Evolutionary conservation across 495 filamentous ascomycete genomes (phyloP), one percentile per base, ranked within the genome.

Genomic region (Penicillium crystallinum): DNA sequence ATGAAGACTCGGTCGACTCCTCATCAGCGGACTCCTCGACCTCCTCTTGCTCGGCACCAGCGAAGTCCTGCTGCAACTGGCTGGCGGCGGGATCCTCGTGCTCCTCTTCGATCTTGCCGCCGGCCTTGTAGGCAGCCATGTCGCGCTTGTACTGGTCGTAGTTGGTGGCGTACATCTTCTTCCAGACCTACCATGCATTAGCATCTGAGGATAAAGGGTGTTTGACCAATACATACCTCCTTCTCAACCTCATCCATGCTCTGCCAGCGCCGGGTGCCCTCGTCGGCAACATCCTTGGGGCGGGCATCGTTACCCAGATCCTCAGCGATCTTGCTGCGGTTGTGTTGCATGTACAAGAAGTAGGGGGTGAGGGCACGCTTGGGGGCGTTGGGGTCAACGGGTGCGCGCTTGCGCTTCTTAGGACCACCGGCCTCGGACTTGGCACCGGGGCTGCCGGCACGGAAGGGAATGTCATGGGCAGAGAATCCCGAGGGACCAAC

Each of bases 301-400:
- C 81, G 83, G 3, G 82, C 81, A 31, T 81, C 74, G 2, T 77
- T 62, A 11, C 86, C 89, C 17, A 97, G 76, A 52, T 96, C 90
- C 7, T 72, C 76, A 21, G 84, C 83, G 55, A 97, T 91, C 61
- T 81, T 80, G 17, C 78, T 70, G 23, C 93, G 87, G 38, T 89
- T 90, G 30, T 83, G 82, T 59, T 93, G 83, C 77, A 93, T 89
- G 74, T 88, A 97, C 30, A 97, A 74, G 76, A 98, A 96, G 72
- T 90, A 97, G 0, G 93, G 90, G 15, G 93, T 97, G 55, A 96
- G 66, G 18, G 93, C 90, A 15, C 91, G 82, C 79, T 96, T 96
- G 44, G 93, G 93, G 11, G 91, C 90, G 65, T 96, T 95, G 52
- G 92, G 92, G 67, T 98, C 95, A 57, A 85, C 87, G 36, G 73